A percentile compares a stretch with the other conserved stretches of the same genome.
Conservation (phyloP, 768 basidiomycete genomes). For the Mycena kentingensis region DNA sequence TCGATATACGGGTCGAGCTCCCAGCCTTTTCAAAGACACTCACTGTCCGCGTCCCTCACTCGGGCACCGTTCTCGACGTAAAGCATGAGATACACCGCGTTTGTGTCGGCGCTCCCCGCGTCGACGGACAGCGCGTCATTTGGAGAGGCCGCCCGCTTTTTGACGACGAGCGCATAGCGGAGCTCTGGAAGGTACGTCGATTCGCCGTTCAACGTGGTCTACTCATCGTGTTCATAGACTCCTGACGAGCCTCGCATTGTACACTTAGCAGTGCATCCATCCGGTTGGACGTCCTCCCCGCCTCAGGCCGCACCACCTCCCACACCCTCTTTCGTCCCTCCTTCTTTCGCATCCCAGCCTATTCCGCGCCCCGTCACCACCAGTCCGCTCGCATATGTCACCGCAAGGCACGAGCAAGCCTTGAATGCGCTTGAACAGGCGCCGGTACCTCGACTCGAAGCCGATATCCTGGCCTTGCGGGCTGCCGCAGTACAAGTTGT, state of each 20-base stretch:
- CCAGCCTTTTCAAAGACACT: conserved; percentile 77
- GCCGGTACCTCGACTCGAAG: conserved; percentile 11
- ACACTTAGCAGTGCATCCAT: conserved; percentile 80
- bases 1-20: conserved; percentile 68
- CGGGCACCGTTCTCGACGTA: conserved; percentile 58
- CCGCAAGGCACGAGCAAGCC: conserved; percentile 46
- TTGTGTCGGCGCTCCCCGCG: conserved; percentile 65
- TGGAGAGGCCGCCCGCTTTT: conserved; percentile 70
- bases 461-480: conserved; percentile 19
- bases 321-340: conserved; percentile 2
- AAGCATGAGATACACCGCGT: conserved; percentile 63
- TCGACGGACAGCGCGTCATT: conserved; percentile 76
- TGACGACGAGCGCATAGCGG: conserved; percentile 64
- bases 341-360: not conserved
- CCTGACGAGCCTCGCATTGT: conserved; percentile 60
- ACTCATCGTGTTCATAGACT: conserved; percentile 38
- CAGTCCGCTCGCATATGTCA: conserved; percentile 39
- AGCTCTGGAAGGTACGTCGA: conserved; percentile 67
- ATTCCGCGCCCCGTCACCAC: conserved; percentile 18
- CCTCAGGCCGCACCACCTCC: conserved; percentile 34
- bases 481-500: conserved; percentile 36
- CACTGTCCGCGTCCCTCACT: conserved; percentile 47
- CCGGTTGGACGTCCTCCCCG: conserved; percentile 66
- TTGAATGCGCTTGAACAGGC: conserved; percentile 30
- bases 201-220: not conserved